phyloP scores from a whole-genome alignment of 192 early-diverging fungal species.

The Coemansia aciculifera region DNA sequence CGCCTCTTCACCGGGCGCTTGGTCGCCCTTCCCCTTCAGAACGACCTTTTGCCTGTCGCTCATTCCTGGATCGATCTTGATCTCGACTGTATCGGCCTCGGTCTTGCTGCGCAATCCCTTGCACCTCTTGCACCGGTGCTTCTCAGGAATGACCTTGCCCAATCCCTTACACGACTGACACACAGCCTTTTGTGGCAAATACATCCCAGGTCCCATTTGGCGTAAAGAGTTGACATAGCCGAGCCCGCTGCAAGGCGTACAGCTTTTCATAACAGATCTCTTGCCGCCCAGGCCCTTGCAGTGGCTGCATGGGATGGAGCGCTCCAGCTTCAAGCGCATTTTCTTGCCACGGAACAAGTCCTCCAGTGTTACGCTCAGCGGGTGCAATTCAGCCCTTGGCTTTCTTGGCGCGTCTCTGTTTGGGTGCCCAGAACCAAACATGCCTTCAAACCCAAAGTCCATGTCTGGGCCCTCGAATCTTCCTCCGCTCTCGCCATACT shows the following conservation, averaged over 20 bases:
- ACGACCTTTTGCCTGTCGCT: constrained; percentile 83
- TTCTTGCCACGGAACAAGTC: constrained; percentile 76
- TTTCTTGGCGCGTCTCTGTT: constrained; percentile 9
- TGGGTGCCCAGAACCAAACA: constrained; percentile 11
- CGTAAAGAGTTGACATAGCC: constrained; percentile 27
- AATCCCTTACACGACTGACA: constrained; percentile 68
- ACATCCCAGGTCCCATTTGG: constrained; percentile 41
- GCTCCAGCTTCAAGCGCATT: constrained; percentile 60
- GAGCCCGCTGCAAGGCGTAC: constrained; percentile 35
- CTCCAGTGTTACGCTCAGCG: constrained; percentile 66
- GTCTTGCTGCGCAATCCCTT: constrained; percentile 80
- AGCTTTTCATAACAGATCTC: constrained; percentile 43
- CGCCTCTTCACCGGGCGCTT: constrained; percentile 85
- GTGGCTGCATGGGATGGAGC: constrained; percentile 39
- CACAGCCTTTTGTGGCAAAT: constrained; percentile 73
- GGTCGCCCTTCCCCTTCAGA: constrained; percentile 93
- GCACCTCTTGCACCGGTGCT: constrained; percentile 91
- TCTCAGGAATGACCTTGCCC: constrained; percentile 83
- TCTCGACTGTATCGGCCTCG: constrained; percentile 89
- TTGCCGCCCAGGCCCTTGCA: constrained; percentile 54
- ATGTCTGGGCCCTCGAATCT: constrained; percentile 20
- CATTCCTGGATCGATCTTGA: constrained; percentile 96
- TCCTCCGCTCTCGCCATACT: constrained; percentile 59
- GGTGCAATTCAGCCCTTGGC: constrained; percentile 22
- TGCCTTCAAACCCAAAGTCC: constrained; percentile 28